Conservation (phyloP, 225 moss, liverwort and hornwort genomes). For the Sphagnum contortum region DNA sequence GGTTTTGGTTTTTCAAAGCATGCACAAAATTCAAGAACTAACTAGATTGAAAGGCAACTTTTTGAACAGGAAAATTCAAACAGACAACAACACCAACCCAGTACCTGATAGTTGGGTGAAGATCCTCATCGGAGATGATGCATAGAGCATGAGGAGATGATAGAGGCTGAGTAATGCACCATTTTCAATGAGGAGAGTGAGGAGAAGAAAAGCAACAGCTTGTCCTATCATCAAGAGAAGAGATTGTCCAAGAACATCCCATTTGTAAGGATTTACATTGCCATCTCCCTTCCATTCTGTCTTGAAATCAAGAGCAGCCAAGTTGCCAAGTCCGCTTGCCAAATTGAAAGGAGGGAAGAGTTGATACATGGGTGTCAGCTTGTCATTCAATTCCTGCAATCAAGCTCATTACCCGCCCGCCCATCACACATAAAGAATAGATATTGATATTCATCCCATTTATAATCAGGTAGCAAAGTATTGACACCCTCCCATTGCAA, state of each 20-base stretch:
- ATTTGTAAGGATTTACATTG: slow-evolving; percentile 37
- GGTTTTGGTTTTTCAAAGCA: too few species aligned
- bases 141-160: slow-evolving; percentile 8
- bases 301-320: slow-evolving; percentile 66
- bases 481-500: too few species aligned
- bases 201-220: slow-evolving; percentile 50
- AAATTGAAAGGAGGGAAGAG: slow-evolving; percentile 83
- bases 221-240: slow-evolving; percentile 61
- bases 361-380: slow-evolving; percentile 52
- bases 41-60: too few species aligned
- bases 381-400: slow-evolving; percentile 57
- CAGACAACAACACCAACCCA: too few species aligned
- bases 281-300: slow-evolving; percentile 32
- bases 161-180: slow-evolving; percentile 31
- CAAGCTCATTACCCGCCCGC: too few species aligned
- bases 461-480: too few species aligned
- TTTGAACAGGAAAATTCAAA: too few species aligned
- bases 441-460: too few species aligned
- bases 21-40: too few species aligned
- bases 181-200: slow-evolving; percentile 69
- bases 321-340: slow-evolving; percentile 70
- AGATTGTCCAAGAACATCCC: slow-evolving; percentile 71
- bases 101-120: too few species aligned
- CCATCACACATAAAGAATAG: too few species aligned
- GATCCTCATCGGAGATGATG: too few species aligned